Evolutionary conservation across 331 rosid species (phyloP), one percentile per base, ranked within the genome.

Genomic region (Cydonia oblonga): DNA sequence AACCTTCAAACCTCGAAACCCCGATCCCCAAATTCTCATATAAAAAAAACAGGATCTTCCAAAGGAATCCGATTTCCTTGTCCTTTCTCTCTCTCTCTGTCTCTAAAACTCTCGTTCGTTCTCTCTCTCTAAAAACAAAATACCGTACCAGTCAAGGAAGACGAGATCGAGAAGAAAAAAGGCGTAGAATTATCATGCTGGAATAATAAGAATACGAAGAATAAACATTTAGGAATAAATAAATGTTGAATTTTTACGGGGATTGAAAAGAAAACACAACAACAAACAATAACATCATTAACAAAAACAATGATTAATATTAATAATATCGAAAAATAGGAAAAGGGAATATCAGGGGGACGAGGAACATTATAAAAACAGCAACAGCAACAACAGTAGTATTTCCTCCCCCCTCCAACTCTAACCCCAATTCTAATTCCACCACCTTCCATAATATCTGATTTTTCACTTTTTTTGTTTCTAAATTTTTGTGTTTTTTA

Each of bases 131-230:
- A 72, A 61, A 63, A 82, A 78, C 84, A 72, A 87, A 87, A 81
- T 86, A 81, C 86, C 96, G 96, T 85, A 79, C 81, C 76, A 79
- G 96, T 86, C 85, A 87, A 85, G 95, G 82, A 81, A 85, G 82
- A 82, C 81, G 28, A 30, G 76, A 72, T 42, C 23, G 68, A 85
- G 86, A 89, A 83, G 54, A 84, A 77, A 75, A 70, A 78, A 68
- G 82, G 63, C 44, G 76, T 69, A 63, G 73, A 32, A 80, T 85
- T 87, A 87, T 87, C 90, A 78, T 72, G 72, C 65, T 70, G 80
- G 80, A 79, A 81, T 68, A 82, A 73, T 15, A 53, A 24, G 53
- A 38, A 67, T 49, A 74, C 60, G 26, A 74, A 30, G 67, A 68
- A 51, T 54, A 44, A 57, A 46, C 42, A 66, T 49, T 49, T 16